Base-by-base conservation (phyloP, 2,329 filamentous ascomycete species). In the Keithomyces neogunnii region DNA sequence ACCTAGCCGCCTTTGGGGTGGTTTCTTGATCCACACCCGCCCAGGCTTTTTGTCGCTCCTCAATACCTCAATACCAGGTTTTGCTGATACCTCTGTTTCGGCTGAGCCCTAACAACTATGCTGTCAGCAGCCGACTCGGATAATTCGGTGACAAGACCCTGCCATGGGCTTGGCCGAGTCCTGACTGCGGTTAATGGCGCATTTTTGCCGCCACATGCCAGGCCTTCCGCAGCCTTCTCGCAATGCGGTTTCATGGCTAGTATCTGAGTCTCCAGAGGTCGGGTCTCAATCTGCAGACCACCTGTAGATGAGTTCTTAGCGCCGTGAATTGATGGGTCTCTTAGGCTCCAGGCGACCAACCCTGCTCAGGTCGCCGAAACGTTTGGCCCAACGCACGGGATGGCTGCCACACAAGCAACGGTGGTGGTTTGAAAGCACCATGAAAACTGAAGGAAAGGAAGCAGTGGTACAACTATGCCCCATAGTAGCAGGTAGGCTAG, bases 291-390 rank as follows among this genome's bases (percentile, higher is more conserved):
- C 26, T 42, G 36, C 39, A 13, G 36, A 30, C 35, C 47, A 47
- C 48, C 42, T 39, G 29, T 38, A 49, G 45, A 51, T 48, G 36
- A 48, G 44, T 31, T 33, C 31, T 51, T 51, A 45, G 51, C 51
- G 53, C 51, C 53, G 39, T 36, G 19, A 19, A 19, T 40, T 36
- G 39, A 52, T 52, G 51, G 51, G 47, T 46, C 40, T 39, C 50
- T 44, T 33, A 38, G 31, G 45, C 48, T 50, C 49, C 51, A 48
- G 50, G 36, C 13, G 45, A 32, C 31, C n/a, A 53, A 53, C 55
- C 55, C 53, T 53, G 55, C 40, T 49, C 13, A 40, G 49, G 51
- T 53, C 49, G 54, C 52, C 13, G 47, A 51, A 47, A 50, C 43
- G 51, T 50, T 54, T 55, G 55, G 53, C 30, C 45, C 40, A 48